A percentile compares a stretch with the other conserved stretches of the same genome.
Evolutionary conservation across 345 rosid species (phyloP).

Genomic region (Cardamine chenopodiifolia): DNA sequence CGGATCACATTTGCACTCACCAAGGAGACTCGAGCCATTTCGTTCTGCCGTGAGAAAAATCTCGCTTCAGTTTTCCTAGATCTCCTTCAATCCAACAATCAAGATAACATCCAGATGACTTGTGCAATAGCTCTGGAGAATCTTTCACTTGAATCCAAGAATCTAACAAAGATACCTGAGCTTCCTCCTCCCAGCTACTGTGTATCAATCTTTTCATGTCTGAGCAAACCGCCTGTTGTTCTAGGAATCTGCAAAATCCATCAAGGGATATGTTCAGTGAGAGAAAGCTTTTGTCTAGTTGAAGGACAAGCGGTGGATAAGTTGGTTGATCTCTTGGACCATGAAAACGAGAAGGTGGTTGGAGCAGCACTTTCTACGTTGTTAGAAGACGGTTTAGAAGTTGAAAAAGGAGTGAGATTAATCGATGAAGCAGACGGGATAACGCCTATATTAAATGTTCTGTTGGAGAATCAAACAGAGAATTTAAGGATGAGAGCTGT

Average conservation of each 20-base stretch:
- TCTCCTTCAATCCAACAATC: slow-evolving; percentile 72
- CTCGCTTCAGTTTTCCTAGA: slow-evolving; percentile 71
- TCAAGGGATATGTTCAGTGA: slow-evolving; percentile 74
- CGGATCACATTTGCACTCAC: slow-evolving; percentile 77
- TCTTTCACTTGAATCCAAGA: slow-evolving; percentile 76
- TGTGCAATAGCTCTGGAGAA: slow-evolving; percentile 92
- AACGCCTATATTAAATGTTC: slow-evolving; percentile 63
- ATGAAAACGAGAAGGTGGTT: slow-evolving; percentile 84
- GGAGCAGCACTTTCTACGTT: slow-evolving; percentile 84
- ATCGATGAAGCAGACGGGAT: slow-evolving; percentile 73
- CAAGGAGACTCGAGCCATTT: slow-evolving; percentile 62
- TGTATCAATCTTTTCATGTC: slow-evolving; percentile 67
- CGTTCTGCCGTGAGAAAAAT: slow-evolving; percentile 68
- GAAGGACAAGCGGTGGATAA: slow-evolving; percentile 88
- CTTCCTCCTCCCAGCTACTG: slow-evolving; percentile 66
- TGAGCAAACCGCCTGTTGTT: slow-evolving; percentile 62
- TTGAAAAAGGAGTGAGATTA: slow-evolving; percentile 66
- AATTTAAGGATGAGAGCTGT: slow-evolving; percentile 72
- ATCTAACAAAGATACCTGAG: slow-evolving; percentile 73
- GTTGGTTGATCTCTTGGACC: slow-evolving; percentile 86
- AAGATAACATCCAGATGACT: slow-evolving; percentile 74
- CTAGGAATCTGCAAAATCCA: slow-evolving; percentile 81
- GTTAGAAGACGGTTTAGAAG: slow-evolving; percentile 77
- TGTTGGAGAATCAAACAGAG: slow-evolving; percentile 75
- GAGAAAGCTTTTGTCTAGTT: slow-evolving; percentile 79